Evolutionary conservation across 441 rosid species (phyloP), one percentile per base, ranked within the genome.

Genomic region (Brassica balearica): DNA sequence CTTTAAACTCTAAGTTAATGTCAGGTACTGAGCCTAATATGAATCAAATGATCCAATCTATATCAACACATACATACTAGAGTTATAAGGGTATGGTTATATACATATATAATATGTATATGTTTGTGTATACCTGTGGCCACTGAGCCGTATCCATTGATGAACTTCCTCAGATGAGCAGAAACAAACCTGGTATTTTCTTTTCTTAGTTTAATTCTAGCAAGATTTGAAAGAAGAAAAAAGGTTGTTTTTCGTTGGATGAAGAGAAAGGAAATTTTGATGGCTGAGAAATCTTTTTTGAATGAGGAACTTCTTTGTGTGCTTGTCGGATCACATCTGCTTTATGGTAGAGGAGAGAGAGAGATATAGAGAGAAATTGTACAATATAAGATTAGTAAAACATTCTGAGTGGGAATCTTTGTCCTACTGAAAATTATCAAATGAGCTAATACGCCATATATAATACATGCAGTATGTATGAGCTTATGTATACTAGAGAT

Each of bases 101-200:
- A 48, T 9, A 9, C 17, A n/a, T 51, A 51, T 51, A 51, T 51
- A n/a, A 12, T 48, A 32, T 32, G 3, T 36, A 25, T 19, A 58
- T 78, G 22, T 38, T 63, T 71, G 38, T 84, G 68, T 77, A 11
- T 86, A 94, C 98, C 97, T 91, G 97, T 86, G 96, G 91, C 97
- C 97, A 94, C 73, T 89, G 93, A 85, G 94, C 94, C 71, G 93
- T 94, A 86, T 91, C 97, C 98, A 94, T 94, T 82, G 81, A 70
- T 80, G 73, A 86, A 77, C 65, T 69, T 68, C 66, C 53, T 63
- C 68, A 74, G 81, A 87, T 71, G 41, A 79, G 64, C 29, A 23
- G 43, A 74, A 55, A 69, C 22, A 74, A 70, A 32, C 25, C 51
- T 79, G 75, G 55, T 73, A 34, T 17, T 55, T 62, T 32, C 23